Percentiles rank a stretch among this genome's conserved stretches.
Evolutionary conservation across 306 rosid genomes (phyloP).

Genomic region (Spatholobus suberectus): DNA sequence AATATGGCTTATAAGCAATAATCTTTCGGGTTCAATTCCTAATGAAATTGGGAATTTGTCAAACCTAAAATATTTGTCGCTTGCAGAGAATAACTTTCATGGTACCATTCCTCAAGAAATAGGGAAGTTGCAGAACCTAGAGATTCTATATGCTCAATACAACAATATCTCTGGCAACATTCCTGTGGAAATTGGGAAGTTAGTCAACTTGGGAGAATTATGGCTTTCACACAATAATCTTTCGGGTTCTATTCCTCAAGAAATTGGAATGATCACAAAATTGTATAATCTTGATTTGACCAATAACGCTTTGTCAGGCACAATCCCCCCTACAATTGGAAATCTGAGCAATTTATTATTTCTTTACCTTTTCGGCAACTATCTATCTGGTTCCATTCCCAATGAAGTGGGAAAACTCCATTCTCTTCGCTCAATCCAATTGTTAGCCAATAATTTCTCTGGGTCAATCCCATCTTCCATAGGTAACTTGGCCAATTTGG

Average conservation of each 20-base stretch:
- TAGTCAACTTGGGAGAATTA: rapidly evolving
- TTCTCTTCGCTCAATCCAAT: background rate
- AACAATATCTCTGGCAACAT: no score
- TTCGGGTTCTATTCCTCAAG: slow-evolving; percentile 9
- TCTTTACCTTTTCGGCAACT: background rate
- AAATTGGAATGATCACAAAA: slow-evolving; percentile 9
- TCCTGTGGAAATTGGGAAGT: background rate
- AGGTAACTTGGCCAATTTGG: background rate
- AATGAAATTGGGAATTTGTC: no score
- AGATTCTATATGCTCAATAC: no score
- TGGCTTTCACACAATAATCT: background rate
- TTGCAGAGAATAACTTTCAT: background rate
- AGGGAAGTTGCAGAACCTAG: no score
- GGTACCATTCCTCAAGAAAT: slow-evolving; percentile 25
- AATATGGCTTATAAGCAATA: background rate
- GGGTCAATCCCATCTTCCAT: background rate
- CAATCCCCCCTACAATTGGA: background rate
- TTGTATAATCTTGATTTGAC: background rate
- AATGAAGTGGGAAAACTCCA: background rate
- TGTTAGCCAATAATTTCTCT: background rate
- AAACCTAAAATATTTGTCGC: background rate
- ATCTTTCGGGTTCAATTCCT: background rate
- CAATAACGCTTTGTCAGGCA: background rate
- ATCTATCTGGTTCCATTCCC: background rate
- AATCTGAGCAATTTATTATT: background rate